Evolutionary conservation across 768 basidiomycete species (phyloP), one percentile per base, ranked within the genome.

Genomic region (Tricholomella constricta): DNA sequence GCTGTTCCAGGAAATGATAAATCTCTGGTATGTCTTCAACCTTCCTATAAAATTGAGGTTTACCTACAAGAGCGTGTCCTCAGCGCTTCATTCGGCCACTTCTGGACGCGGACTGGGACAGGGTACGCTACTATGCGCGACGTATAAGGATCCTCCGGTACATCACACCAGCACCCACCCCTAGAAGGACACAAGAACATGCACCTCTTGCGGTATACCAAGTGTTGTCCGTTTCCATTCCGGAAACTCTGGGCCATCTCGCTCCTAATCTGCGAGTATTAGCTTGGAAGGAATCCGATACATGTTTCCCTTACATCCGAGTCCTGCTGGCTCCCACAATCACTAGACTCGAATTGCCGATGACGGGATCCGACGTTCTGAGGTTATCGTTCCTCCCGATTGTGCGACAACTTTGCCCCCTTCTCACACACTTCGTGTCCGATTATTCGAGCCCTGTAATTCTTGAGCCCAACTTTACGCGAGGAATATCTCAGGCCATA

Each of bases 11-110:
- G 29, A 3, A 25, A 11, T 23, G 2, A 15, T 12, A 19, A 38
- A 11, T 14, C 29, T 19, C 47, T 43, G 23, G 26, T 53, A 53
- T 46, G 45, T 46, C 27, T n/a, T n/a, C n/a, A n/a, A n/a, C n/a
- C n/a, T n/a, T n/a, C n/a, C n/a, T n/a, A n/a, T n/a, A n/a, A n/a
- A n/a, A n/a, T n/a, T n/a, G n/a, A n/a, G n/a, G n/a, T n/a, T n/a
- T n/a, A n/a, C n/a, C n/a, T n/a, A n/a, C n/a, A n/a, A n/a, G n/a
- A n/a, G n/a, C 26, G 4, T 3, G 6, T 17, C 49, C n/a, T 40
- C 20, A 51, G 49, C 19, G 20, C 1, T 51, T 51, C 17, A 4
- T 8, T 14, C 22, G 49, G 15, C 22, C 27, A 11, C 38, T 42
- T 40, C 10, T 15, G 6, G 37, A 6, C 10, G 4, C n/a, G 14